These are phyloP conservation scores for Pestalotiopsis sp. DNA, from an alignment of 2,329 filamentous ascomycete species.

Conservation along the genomic window DNA sequence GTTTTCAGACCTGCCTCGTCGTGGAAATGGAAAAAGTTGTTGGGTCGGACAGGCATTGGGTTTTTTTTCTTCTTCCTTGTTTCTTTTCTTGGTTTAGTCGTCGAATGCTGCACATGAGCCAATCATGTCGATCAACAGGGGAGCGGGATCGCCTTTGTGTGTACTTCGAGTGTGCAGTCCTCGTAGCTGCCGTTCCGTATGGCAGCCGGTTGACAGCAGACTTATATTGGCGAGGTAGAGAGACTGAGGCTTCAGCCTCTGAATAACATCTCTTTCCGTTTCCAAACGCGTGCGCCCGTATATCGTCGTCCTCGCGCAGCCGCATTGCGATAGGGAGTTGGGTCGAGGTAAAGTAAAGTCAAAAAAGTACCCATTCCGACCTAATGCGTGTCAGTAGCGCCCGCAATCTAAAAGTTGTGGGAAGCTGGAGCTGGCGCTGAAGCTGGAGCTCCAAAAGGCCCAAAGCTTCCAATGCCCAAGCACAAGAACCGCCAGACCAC, in stretches of 20 bases:
- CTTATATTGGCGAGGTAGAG: not conserved
- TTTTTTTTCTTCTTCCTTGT: not conserved
- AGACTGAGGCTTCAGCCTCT: not conserved
- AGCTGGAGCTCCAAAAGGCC: not conserved
- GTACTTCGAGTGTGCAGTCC: not conserved
- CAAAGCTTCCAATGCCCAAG: not conserved
- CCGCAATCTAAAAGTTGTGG: constrained; percentile 8
- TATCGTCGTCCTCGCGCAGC: not conserved
- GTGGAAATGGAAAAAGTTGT: not conserved
- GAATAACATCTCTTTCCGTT: not conserved
- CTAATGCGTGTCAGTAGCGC: constrained; percentile 13
- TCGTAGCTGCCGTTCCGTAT: not conserved
- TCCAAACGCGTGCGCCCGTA: not conserved
- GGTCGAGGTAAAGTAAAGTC: not conserved
- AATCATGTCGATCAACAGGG: not conserved
- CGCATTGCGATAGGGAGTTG: not conserved
- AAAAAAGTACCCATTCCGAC: not conserved
- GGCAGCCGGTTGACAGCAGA: not conserved
- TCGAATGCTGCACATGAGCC: not conserved
- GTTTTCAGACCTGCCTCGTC: not conserved
- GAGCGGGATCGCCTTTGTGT: not conserved
- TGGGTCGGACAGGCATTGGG: not conserved
- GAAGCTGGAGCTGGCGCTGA: not conserved
- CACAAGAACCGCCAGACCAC: not conserved
- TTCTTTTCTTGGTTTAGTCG: constrained; percentile 3